Percentiles rank a stretch among this genome's conserved stretches.
These are phyloP conservation scores for Beauveria sp. DNA, from an alignment of 2,329 filamentous ascomycete species.

Conservation along the genomic window DNA sequence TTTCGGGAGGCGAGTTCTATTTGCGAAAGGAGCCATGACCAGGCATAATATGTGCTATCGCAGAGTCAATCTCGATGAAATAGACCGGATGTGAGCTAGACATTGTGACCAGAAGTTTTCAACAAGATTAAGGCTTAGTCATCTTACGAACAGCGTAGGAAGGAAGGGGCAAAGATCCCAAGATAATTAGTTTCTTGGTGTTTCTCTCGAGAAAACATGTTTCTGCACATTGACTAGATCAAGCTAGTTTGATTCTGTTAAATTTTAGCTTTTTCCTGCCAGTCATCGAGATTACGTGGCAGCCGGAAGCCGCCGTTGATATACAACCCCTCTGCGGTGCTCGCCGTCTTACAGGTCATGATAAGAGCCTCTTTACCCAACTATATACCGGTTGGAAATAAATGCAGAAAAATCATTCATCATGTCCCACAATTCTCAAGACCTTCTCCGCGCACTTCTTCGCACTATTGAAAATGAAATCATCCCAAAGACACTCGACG, in stretches of 20 bases:
- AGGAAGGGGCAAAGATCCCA: no score
- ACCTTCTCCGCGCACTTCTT: slow-evolving; percentile 33
- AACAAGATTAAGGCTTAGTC: neutral
- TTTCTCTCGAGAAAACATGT: neutral
- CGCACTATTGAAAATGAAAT: slow-evolving; percentile 36
- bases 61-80: neutral
- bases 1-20: no score
- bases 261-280: neutral
- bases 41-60: neutral
- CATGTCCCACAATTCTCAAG: slow-evolving; percentile 16
- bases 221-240: no score
- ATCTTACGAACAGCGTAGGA: neutral
- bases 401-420: slow-evolving; percentile 12
- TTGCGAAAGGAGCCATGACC: fast-evolving
- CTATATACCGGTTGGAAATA: neutral
- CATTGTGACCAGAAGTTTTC: neutral
- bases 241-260: no score
- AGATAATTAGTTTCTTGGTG: neutral
- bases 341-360: neutral
- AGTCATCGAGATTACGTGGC: neutral
- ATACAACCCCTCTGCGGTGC: neutral
- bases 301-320: slow-evolving; percentile 14
- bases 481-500: slow-evolving; percentile 41
- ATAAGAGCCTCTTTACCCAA: neutral
- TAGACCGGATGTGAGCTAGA: neutral